These are phyloP conservation scores for Symbiotaphrina buchneri DNA, from an alignment of 495 filamentous ascomycete species.

Conservation along the genomic window DNA sequence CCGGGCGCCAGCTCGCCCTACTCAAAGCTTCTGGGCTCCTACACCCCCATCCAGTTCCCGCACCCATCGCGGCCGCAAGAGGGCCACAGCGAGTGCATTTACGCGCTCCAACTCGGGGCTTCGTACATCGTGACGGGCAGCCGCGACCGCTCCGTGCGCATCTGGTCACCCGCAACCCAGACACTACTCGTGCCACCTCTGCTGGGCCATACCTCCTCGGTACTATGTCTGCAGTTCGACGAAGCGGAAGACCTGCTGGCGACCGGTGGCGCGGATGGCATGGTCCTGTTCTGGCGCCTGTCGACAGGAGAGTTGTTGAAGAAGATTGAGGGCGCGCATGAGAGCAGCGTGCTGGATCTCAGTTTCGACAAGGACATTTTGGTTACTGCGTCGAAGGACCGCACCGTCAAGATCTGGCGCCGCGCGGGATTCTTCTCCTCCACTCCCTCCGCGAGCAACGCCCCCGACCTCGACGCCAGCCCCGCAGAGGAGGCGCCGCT, in stretches of 20 bases:
- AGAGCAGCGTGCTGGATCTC: slow-evolving; percentile 80
- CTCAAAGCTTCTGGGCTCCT: too few relatives aligned
- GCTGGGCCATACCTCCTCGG: slow-evolving; percentile 57
- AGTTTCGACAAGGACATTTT: slow-evolving; percentile 77
- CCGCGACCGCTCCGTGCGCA: slow-evolving; percentile 64
- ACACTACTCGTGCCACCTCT: slow-evolving; percentile 54
- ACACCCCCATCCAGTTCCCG: too few relatives aligned
- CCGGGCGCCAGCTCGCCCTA: too few relatives aligned
- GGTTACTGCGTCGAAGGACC: slow-evolving; percentile 86
- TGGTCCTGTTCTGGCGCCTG: slow-evolving; percentile 81
- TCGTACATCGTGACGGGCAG: too few relatives aligned
- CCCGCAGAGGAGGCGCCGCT: too few relatives aligned
- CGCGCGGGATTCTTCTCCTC: too few relatives aligned
- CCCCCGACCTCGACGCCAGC: too few relatives aligned
- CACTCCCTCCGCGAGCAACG: too few relatives aligned
- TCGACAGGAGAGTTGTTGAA: slow-evolving; percentile 72
- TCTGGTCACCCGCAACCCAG: slow-evolving; percentile 74
- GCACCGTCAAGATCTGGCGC: slow-evolving; percentile 83
- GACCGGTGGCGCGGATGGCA: slow-evolving; percentile 76
- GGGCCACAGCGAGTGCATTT: too few relatives aligned
- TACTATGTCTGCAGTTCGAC: slow-evolving; percentile 92
- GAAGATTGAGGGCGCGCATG: slow-evolving; percentile 50
- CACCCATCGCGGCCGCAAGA: too few relatives aligned
- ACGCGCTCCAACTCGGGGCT: too few relatives aligned
- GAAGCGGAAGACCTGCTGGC: slow-evolving; percentile 79